These are phyloP conservation scores for Tolypocladium cylindrosporum DNA, from an alignment of 2,329 filamentous ascomycete genomes.

Conservation along the genomic window DNA sequence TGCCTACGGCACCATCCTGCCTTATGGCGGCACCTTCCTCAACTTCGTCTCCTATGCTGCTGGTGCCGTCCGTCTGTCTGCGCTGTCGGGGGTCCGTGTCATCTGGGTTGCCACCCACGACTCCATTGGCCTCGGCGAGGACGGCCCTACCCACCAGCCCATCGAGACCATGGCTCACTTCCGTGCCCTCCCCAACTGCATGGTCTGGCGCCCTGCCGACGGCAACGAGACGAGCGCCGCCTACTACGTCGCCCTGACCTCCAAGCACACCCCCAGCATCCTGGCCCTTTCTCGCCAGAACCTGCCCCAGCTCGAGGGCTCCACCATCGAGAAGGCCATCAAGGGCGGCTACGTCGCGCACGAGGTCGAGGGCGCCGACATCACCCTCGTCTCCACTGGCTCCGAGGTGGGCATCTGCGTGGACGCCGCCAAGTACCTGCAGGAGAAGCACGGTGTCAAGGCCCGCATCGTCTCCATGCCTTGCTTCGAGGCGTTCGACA, in stretches of 20 bases:
- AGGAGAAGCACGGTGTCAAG: conserved; percentile 78
- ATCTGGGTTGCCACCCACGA: conserved; percentile 98
- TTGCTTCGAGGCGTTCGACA: conserved; percentile 94
- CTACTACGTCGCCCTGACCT: conserved; percentile 90
- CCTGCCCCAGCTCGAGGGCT: conserved; percentile 93
- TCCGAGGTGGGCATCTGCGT: conserved; percentile 93
- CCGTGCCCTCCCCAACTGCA: conserved; percentile 96
- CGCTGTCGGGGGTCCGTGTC: conserved; percentile 79
- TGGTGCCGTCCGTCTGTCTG: conserved; percentile 86
- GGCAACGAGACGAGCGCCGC: conserved; percentile 97
- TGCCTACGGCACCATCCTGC: conserved; percentile 90
- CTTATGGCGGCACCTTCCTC: conserved; percentile 92
- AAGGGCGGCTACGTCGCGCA: conserved; percentile 93
- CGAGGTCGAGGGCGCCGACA: conserved; percentile 71
- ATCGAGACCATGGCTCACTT: conserved; percentile 98
- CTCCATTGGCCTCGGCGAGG: conserved; percentile 97
- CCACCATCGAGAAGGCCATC: conserved; percentile 75
- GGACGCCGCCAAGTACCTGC: conserved; percentile 83
- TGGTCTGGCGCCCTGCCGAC: conserved; percentile 98
- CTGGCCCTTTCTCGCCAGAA: conserved; percentile 95
- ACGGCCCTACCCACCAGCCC: conserved; percentile 97
- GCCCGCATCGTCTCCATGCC: conserved; percentile 92
- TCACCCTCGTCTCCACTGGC: conserved; percentile 90
- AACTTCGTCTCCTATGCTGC: conserved; percentile 99
- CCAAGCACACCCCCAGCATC: conserved; percentile 84